Conservation (phyloP, 441 rosid genomes). For the Populus hybrid region DNA sequence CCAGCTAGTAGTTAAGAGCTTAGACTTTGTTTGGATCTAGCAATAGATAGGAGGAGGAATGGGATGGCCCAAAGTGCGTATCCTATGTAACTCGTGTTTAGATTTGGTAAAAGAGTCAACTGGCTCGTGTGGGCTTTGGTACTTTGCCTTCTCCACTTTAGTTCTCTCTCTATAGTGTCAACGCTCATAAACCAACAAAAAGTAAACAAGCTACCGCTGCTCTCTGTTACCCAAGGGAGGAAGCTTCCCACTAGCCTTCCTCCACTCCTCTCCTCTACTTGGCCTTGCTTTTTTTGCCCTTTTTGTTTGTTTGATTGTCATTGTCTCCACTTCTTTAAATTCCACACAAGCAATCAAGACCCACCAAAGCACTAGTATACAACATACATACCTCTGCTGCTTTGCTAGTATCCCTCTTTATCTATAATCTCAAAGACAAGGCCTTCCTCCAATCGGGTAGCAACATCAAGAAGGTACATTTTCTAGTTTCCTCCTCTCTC, state of each 20-base stretch:
- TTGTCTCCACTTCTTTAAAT: conserved; percentile 30
- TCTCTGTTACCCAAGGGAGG: conserved; percentile 19
- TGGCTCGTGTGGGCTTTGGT: conserved; percentile 3
- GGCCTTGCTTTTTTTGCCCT: conserved; percentile 6
- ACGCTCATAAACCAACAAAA: conserved; percentile 36
- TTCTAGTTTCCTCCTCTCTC: conserved; percentile 4
- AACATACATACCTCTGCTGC: neutral
- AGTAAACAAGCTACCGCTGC: neutral
- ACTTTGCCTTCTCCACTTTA: conserved; percentile 3
- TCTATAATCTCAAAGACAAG: neutral
- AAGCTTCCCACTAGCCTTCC: conserved; percentile 54
- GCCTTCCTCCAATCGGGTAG: conserved; percentile 6
- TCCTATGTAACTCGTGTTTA: conserved; percentile 35
- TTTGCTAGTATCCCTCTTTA: neutral
- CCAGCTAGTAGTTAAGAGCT: no score
- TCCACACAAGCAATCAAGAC: conserved; percentile 6
- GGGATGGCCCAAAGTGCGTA: conserved; percentile 17
- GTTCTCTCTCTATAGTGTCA: conserved; percentile 37
- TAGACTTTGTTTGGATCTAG: conserved; percentile 28
- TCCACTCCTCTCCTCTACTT: conserved; percentile 9
- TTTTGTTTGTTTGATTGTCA: conserved; percentile 24
- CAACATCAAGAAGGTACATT: conserved; percentile 19
- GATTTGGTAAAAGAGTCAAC: conserved; percentile 8
- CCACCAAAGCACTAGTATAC: conserved; percentile 17
- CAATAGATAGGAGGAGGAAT: neutral